phyloP scores from a whole-genome alignment of 2,329 filamentous ascomycete species.

The Beauveria caledonica region DNA sequence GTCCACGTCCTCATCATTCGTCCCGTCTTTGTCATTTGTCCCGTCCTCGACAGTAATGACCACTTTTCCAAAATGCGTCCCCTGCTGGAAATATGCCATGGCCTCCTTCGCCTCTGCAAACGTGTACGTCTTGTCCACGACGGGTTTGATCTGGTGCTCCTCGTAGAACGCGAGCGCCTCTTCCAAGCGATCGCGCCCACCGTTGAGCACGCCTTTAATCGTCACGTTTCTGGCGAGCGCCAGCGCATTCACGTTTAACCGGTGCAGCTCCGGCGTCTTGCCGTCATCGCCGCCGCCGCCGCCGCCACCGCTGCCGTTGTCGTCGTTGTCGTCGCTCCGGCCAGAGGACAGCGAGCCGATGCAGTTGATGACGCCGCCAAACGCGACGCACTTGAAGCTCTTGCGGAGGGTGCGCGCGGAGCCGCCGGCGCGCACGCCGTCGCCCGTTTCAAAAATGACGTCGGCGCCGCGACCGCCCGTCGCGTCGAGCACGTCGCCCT shows the following conservation, averaged over 20 bases:
- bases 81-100: conserved; percentile 42
- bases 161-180: conserved; percentile 44
- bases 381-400: conserved; percentile 44
- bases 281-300: conserved; percentile 9
- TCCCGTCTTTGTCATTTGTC: no score
- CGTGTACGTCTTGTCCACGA: conserved; percentile 39
- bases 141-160: conserved; percentile 34
- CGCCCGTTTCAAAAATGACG: conserved; percentile 48
- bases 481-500: conserved; percentile 36
- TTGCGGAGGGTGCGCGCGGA: conserved; percentile 37
- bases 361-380: conserved; percentile 46
- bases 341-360: conserved; percentile 40
- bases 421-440: conserved; percentile 26
- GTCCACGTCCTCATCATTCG: conserved; percentile 1
- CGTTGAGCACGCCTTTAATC: conserved; percentile 51
- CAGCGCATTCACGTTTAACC: conserved; percentile 23
- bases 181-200: conserved; percentile 44
- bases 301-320: conserved; percentile 6
- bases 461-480: conserved; percentile 41
- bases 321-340: conserved; percentile 43
- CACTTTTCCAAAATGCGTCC: conserved; percentile 51
- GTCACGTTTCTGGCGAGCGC: conserved; percentile 5
- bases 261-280: conserved; percentile 25
- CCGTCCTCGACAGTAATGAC: conserved; percentile 32
- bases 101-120: conserved; percentile 41